Evolutionary conservation across 2,329 filamentous ascomycete genomes (phyloP), one percentile per base, ranked within the genome.

Genomic region (Elsinoe australis): DNA sequence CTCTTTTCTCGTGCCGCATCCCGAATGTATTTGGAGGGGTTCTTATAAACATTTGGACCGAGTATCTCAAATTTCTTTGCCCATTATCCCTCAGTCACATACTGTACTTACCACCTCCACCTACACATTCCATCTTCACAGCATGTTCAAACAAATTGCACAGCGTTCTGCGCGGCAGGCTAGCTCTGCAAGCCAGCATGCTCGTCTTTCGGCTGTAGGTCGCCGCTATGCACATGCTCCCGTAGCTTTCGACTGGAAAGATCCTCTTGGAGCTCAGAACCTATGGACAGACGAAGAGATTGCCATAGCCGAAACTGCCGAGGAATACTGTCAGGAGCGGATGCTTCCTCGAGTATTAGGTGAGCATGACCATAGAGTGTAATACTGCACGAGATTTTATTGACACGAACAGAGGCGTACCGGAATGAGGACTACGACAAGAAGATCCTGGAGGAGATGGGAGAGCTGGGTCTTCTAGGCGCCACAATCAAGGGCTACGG

Each of bases 311-410:
- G 87, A 95, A 59, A 94, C 87, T 4, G 90, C 90, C 26, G 85
- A 94, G 67, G 78, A 86, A 52, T 98, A 96, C 62, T 96, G 89
- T 64, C 90, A 96, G 66, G 89, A 96, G 64, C 79, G 79, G 52
- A 74, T 98, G 70, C 71, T 85, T 33, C 92, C 92, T 44, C 76
- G 90, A 54, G 84, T 98, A 44, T 74, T 95, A 51, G 83, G 89
- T 95, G 74, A 56, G 53, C 24, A 34, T 51, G 52, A 34, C 19
- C 39, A 32, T 54, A 5, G 46, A 8, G 28, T 22, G 8, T n/a
- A n/a, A 9, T 2, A 32, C 3, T 19, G n/a, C 29, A 35, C 52
- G 45, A 38, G 32, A n/a, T 33, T 31, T 47, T 7, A 39, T 47
- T 52, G 17, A 54, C 35, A 10, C 3, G 18, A 50, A 33, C 52